Percentiles rank a stretch among this genome's conserved stretches.
phyloP scores from a whole-genome alignment of 1,139 yeast genomes.

The Hansenula lynferdii region DNA sequence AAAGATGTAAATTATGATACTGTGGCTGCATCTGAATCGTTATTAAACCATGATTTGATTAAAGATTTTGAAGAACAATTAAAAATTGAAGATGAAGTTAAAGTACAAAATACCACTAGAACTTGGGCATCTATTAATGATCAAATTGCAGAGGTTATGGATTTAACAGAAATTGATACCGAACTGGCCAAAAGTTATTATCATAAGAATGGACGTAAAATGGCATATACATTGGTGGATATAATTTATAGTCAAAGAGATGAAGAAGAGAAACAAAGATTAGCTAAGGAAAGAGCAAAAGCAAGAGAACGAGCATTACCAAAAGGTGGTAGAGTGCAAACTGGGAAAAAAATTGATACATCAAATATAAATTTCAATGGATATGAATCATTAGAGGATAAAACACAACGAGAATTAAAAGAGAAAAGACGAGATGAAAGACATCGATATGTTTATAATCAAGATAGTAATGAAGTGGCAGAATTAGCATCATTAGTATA shows the following conservation, averaged over 20 bases:
- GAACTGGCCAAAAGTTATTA: slow-evolving; percentile 3
- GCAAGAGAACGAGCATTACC: slow-evolving; percentile 2
- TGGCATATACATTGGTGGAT: slow-evolving; percentile 10
- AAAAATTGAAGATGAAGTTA: slow-evolving; percentile 2
- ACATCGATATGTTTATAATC: slow-evolving; percentile 6
- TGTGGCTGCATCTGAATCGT: slow-evolving; percentile 7
- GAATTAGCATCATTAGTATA: slow-evolving; percentile 14
- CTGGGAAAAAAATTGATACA: neutral
- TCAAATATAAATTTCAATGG: neutral
- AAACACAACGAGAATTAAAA: neutral
- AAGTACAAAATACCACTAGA: neutral
- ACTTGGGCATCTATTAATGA: neutral
- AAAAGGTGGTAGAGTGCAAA: slow-evolving; percentile 11
- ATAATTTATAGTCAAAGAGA: slow-evolving; percentile 6
- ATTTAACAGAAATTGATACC: slow-evolving; percentile 4
- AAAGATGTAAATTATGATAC: slow-evolving; percentile 6
- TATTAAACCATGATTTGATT: slow-evolving; percentile 9
- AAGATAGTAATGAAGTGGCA: slow-evolving; percentile 8
- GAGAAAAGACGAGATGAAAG: neutral
- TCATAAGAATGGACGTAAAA: slow-evolving; percentile 5
- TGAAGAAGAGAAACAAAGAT: neutral
- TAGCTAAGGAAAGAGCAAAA: neutral
- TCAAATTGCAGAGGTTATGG: slow-evolving; percentile 2
- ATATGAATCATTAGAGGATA: neutral
- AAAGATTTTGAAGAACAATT: slow-evolving; percentile 2